Base-by-base conservation (phyloP, 345 rosid species). In the Mercurialis annua region DNA sequence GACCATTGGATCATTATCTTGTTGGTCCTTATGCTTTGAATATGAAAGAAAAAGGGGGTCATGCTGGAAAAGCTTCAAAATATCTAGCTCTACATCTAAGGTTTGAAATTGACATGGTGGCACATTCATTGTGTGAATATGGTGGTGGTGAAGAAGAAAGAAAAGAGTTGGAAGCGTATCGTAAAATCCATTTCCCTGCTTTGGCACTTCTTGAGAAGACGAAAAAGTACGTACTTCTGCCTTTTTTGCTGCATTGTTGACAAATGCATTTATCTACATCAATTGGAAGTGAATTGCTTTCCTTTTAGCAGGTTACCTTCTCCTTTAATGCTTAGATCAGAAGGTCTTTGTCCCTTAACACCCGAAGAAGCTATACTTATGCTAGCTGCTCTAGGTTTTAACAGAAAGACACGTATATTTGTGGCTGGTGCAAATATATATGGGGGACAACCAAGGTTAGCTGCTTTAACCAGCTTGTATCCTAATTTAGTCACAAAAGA, bases 101-200 rank as follows among this genome's bases (percentile, higher is more conserved):
- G 71, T 92, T 92, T 67, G 98, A 95, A 81, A 90, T 95, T 16
- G 98, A 92, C 68, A 92, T 92, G 99, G 92, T 92, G 34, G 98
- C 99, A 76, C 99, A 94, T 86, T 92, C 99, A 62, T 78, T 88
- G 6, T 94, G 99, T 56, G 89, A 92, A 65, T 94, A 83, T 54
- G 98, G 98, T 64, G 96, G 98, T 59, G 99, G 96, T 0, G 88
- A 86, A 72, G 86, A 78, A 26, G 98, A 94, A 71, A 82, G 81
- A 55, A 59, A 38, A 56, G 92, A 87, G 53, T 78, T 94, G 81
- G 92, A 88, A 83, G 85, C 90, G 59, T 94, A 83, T 82, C 84
- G 97, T 20, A 83, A 86, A 78, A 81, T 84, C 50, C 99, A 94
- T 81, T 94, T 92, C 65, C 96, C 99, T 10, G 89, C 97, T 3